Conservation (phyloP, 352 stramenopile genomes). For the Phytophthora megakarya region DNA sequence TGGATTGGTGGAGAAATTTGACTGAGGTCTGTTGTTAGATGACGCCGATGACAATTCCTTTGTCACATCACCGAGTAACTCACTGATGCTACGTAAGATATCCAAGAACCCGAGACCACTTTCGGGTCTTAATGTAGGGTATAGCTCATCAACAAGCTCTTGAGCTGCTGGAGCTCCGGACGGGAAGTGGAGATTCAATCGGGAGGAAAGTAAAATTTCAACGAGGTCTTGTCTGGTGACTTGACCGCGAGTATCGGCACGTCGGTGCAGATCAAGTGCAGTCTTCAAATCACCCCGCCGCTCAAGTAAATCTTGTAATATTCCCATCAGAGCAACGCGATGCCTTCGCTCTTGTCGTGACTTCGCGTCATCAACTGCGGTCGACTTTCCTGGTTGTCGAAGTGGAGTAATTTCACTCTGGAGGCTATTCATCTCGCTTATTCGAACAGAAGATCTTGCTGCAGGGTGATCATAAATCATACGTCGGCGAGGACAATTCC, state of each 20-base stretch:
- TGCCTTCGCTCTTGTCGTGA: slow-evolving; percentile 35
- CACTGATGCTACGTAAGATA: slow-evolving; percentile 63
- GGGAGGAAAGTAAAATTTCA: slow-evolving; percentile 70
- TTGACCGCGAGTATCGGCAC: slow-evolving; percentile 61
- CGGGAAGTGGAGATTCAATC: slow-evolving; percentile 62
- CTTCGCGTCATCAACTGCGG: slow-evolving; percentile 17
- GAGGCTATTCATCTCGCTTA: slow-evolving; percentile 41
- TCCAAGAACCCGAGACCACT: slow-evolving; percentile 58
- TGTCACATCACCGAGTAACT: slow-evolving; percentile 58
- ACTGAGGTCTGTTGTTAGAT: slow-evolving; percentile 15
- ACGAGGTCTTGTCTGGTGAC: slow-evolving; percentile 61
- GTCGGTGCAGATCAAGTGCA: slow-evolving; percentile 65
- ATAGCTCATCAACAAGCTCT: slow-evolving; percentile 71
- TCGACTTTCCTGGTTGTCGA: slow-evolving; percentile 10
- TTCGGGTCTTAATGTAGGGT: slow-evolving; percentile 38
- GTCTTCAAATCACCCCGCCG: slow-evolving; percentile 73
- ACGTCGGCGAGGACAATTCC: slow-evolving; percentile 66
- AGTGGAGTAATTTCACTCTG: slow-evolving; percentile 15
- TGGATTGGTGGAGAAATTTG: slow-evolving; percentile 34
- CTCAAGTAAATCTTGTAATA: slow-evolving; percentile 76
- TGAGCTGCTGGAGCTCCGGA: slow-evolving; percentile 44
- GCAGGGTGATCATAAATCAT: slow-evolving; percentile 69
- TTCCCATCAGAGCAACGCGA: slow-evolving; percentile 48
- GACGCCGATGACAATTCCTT: slow-evolving; percentile 26
- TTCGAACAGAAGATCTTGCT: slow-evolving; percentile 60